These are phyloP conservation scores for Cordyceps tenuipes DNA, from an alignment of 2,329 filamentous ascomycete genomes.

Conservation along the genomic window DNA sequence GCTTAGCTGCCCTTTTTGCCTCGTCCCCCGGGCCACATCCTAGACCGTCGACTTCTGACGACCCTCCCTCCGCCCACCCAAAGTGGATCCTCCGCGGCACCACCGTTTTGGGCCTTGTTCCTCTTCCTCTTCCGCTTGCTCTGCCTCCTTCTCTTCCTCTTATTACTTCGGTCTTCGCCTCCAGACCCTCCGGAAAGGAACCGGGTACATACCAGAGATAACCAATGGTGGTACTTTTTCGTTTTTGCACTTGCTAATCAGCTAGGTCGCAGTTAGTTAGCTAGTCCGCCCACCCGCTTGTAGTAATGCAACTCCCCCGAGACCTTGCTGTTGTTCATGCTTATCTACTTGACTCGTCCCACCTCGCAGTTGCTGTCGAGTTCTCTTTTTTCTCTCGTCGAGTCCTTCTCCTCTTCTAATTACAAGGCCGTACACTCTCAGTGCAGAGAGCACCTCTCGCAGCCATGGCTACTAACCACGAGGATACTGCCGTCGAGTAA, in stretches of 20 bases:
- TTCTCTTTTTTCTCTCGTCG: not conserved
- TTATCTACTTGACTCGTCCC: slow-evolving; percentile 10
- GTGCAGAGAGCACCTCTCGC: not conserved
- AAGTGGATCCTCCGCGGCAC: not conserved
- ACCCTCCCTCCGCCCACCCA: not conserved
- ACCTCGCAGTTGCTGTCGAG: not conserved
- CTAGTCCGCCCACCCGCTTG: not conserved
- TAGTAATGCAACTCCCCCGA: not conserved
- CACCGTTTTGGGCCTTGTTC: slow-evolving; percentile 6
- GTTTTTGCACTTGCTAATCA: not conserved
- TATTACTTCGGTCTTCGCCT: not conserved
- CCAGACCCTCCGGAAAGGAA: not conserved
- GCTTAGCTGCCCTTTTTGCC: not conserved
- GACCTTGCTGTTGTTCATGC: not conserved
- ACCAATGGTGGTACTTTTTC: not conserved
- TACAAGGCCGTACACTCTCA: not conserved
- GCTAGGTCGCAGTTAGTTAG: not conserved
- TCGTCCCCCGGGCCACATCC: too few species aligned
- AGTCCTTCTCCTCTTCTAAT: not conserved
- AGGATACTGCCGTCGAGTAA: slow-evolving; percentile 26
- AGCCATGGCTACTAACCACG: slow-evolving; percentile 27
- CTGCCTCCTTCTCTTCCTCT: too few species aligned
- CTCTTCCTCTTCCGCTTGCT: too few species aligned
- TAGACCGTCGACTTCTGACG: too few species aligned
- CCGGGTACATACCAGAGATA: not conserved